Conservation (phyloP, 495 filamentous ascomycete species). For the Pseudotulostoma volvatum region DNA sequence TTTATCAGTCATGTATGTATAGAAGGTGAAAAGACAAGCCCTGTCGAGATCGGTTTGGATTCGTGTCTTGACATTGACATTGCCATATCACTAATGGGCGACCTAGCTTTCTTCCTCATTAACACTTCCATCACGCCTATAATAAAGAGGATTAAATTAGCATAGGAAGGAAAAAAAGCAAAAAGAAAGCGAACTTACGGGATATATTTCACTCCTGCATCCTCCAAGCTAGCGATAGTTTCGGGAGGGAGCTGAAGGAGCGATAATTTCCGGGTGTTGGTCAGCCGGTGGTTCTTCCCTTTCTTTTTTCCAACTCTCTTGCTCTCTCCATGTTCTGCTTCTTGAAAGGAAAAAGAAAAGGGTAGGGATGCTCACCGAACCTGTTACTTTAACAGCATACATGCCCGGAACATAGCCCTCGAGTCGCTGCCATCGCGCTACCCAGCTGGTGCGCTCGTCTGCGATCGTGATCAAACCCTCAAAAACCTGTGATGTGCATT, state of each 20-base stretch:
- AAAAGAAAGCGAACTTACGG: constrained; percentile 25
- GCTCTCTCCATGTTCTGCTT: too few relatives aligned
- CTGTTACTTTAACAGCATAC: constrained; percentile 87
- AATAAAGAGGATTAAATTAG: constrained; percentile 2
- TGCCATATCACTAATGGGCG: too few relatives aligned
- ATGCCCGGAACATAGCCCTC: constrained; percentile 71
- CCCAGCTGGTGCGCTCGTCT: constrained; percentile 71
- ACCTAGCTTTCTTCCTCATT: constrained; percentile 26
- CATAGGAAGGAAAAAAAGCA: neutral
- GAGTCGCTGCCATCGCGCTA: constrained; percentile 86
- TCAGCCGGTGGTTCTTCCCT: too few relatives aligned
- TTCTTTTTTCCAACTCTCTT: too few relatives aligned
- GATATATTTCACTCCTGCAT: constrained; percentile 53
- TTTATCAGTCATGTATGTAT: too few relatives aligned
- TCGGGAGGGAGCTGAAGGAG: constrained; percentile 40
- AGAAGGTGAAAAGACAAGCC: too few relatives aligned
- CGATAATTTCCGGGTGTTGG: too few relatives aligned
- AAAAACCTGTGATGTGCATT: constrained; percentile 89
- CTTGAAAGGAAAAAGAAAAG: constrained; percentile 3
- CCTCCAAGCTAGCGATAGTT: constrained; percentile 45
- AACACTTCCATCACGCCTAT: constrained; percentile 34
- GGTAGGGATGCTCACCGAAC: constrained; percentile 34
- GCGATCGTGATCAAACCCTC: constrained; percentile 73
- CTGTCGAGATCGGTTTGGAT: too few relatives aligned
- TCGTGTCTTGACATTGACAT: too few relatives aligned